Evolutionary conservation across 1,284 basidiomycete genomes (phyloP).

Genomic region (Melanopsichium pennsylvanicum): DNA sequence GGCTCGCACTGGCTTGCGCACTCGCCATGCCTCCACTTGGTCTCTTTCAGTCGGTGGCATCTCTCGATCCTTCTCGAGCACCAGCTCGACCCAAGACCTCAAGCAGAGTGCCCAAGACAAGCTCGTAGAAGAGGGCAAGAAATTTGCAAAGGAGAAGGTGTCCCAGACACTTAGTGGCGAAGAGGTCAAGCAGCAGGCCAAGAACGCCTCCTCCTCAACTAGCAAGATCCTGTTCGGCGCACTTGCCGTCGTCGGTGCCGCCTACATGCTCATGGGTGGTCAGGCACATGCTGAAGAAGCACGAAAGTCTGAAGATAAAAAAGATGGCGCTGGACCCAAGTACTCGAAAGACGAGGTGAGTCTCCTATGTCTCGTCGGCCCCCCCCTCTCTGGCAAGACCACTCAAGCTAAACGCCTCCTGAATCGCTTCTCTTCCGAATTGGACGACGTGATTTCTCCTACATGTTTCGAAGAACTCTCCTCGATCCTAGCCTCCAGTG

Average conservation of each 20-base stretch:
- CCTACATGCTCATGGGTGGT: constrained; percentile 22
- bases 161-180: constrained; percentile 4
- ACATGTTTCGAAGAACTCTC: constrained; percentile 17
- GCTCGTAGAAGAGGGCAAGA: constrained; percentile 33
- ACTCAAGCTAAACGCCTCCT: constrained; percentile 47
- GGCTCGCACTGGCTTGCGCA: constrained; percentile 21
- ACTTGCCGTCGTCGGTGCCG: constrained; percentile 22
- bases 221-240: constrained; percentile 29
- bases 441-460: constrained; percentile 25
- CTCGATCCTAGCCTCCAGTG: constrained; percentile 15
- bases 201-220: constrained; percentile 9
- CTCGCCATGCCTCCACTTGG: constrained; percentile 21
- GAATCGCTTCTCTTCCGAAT: constrained; percentile 33
- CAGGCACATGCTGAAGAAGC: constrained; percentile 26
- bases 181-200: constrained; percentile 23
- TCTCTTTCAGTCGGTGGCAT: neutral
- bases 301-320: neutral
- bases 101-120: constrained; percentile 24
- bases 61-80: constrained; percentile 8
- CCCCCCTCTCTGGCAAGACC: constrained; percentile 39
- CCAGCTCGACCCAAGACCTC: constrained; percentile 5
- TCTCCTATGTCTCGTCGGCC: constrained; percentile 40
- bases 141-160: constrained; percentile 20
- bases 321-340: constrained; percentile 5
- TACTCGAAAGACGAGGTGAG: constrained; percentile 32